These are phyloP conservation scores for Parastagonospora nodorum DNA, from an alignment of 2,329 filamentous ascomycete genomes.

Conservation along the genomic window DNA sequence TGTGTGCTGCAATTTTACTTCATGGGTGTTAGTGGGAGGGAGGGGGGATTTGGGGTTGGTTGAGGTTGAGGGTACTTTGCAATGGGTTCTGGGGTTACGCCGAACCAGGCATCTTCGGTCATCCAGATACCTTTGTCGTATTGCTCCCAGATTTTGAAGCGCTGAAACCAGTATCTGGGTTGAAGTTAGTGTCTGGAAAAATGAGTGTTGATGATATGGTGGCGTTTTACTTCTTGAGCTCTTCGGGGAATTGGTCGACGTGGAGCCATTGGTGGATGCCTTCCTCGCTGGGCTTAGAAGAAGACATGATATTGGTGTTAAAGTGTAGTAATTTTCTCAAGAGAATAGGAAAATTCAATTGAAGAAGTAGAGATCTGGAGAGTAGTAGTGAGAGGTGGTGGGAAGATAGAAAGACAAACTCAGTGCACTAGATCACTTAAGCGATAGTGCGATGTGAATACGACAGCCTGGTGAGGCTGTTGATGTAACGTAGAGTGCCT, in stretches of 20 bases:
- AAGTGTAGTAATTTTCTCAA: no score
- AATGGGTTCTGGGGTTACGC: constrained; percentile 91
- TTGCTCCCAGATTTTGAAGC: constrained; percentile 82
- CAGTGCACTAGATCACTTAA: constrained; percentile 3
- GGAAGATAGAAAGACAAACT: constrained; percentile 7
- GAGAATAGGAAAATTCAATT: background rate
- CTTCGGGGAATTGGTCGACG: constrained; percentile 73
- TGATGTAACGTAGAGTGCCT: background rate
- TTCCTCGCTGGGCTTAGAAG: constrained; percentile 25
- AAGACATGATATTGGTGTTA: no score
- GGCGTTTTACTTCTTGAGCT: constrained; percentile 91
- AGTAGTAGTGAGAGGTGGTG: background rate
- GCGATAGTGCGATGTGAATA: constrained; percentile 8
- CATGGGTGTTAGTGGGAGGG: constrained; percentile 11
- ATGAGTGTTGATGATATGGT: no score
- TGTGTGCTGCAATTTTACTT: constrained; percentile 74
- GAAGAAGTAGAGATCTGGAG: background rate
- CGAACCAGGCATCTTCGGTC: constrained; percentile 95
- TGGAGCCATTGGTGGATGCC: constrained; percentile 72
- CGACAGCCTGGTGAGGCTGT: constrained; percentile 6
- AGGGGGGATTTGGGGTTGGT: background rate
- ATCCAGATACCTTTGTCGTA: constrained; percentile 90
- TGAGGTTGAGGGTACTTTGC: constrained; percentile 64
- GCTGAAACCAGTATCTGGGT: constrained; percentile 93
- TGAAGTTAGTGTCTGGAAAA: no score